These are phyloP conservation scores for Chlorella variabilis DNA, from an alignment of 163 green algal genomes.

Conservation along the genomic window DNA sequence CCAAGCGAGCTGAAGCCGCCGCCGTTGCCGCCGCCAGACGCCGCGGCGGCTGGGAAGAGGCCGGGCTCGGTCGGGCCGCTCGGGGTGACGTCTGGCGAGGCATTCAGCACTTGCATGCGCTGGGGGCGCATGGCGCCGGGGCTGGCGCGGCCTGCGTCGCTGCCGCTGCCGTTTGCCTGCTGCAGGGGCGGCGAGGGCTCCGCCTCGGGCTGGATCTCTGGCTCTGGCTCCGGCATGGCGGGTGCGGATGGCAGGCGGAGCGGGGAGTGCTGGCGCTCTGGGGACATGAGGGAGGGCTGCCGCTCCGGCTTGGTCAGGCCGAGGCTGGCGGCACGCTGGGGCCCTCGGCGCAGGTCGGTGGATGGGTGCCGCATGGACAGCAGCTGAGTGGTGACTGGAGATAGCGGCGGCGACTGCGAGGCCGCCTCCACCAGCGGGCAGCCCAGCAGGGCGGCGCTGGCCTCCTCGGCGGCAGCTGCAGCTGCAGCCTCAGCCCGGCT, in stretches of 20 bases:
- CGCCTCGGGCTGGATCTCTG: background rate
- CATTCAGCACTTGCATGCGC: constrained; percentile 6
- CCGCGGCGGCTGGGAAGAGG: background rate
- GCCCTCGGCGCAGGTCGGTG: background rate
- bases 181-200: background rate
- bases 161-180: background rate
- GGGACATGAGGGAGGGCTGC: constrained; percentile 2
- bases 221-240: background rate
- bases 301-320: background rate
- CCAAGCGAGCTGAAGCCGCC: background rate
- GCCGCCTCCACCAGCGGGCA: constrained; percentile 11
- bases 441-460: background rate
- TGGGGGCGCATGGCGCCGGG: background rate
- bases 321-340: constrained; percentile 9
- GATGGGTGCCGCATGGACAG: background rate
- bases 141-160: background rate
- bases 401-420: constrained; percentile 16
- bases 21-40: background rate
- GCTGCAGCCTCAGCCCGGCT: background rate
- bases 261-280: background rate
- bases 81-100: constrained; percentile 11
- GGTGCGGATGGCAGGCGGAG: background rate
- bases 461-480: background rate
- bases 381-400: constrained; percentile 16
- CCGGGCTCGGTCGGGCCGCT: background rate